Percentiles rank a stretch among this genome's conserved stretches.
Evolutionary conservation across 2,329 filamentous ascomycete genomes (phyloP).

Genomic region (Zarea fungicola): DNA sequence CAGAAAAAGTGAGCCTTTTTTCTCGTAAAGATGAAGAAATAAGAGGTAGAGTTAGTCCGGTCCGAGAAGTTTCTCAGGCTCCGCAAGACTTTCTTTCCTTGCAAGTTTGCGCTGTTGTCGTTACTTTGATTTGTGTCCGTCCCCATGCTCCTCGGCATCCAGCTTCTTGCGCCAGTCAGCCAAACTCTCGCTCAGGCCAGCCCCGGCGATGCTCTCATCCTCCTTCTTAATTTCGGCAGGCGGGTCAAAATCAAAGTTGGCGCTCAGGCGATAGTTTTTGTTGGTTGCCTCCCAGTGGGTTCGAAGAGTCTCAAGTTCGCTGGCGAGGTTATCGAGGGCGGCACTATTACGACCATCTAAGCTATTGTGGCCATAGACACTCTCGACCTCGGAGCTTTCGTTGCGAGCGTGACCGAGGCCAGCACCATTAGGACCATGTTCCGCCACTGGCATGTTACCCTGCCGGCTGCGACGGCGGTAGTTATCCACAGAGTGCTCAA

Average conservation of each 20-base stretch:
- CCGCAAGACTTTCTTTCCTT: no score
- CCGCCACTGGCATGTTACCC: slow-evolving; percentile 47
- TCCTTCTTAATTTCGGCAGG: slow-evolving; percentile 35
- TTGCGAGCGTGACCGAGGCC: slow-evolving; percentile 42
- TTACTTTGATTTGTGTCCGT: slow-evolving; percentile 18
- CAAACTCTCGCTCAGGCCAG: slow-evolving; percentile 63
- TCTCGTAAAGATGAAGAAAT: slow-evolving; percentile 20
- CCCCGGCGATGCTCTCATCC: slow-evolving; percentile 34
- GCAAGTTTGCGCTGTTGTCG: slow-evolving; percentile 16
- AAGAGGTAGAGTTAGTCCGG: neutral
- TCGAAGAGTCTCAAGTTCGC: slow-evolving; percentile 83
- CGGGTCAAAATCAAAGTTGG: slow-evolving; percentile 78
- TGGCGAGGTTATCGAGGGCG: slow-evolving; percentile 85
- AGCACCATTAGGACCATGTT: slow-evolving; percentile 31
- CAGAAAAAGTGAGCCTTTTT: slow-evolving; percentile 7
- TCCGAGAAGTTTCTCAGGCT: neutral
- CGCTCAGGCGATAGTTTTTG: slow-evolving; percentile 88
- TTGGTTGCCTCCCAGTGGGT: slow-evolving; percentile 95
- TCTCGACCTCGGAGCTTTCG: slow-evolving; percentile 57
- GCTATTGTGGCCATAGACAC: slow-evolving; percentile 52
- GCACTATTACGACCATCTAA: slow-evolving; percentile 50
- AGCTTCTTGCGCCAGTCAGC: slow-evolving; percentile 77
- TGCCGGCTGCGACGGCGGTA: slow-evolving; percentile 76
- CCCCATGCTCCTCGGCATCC: slow-evolving; percentile 45
- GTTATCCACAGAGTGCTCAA: slow-evolving; percentile 88